Base-by-base conservation (phyloP, 192 early-diverging fungal genomes). In the Umbelopsis vinacea region DNA sequence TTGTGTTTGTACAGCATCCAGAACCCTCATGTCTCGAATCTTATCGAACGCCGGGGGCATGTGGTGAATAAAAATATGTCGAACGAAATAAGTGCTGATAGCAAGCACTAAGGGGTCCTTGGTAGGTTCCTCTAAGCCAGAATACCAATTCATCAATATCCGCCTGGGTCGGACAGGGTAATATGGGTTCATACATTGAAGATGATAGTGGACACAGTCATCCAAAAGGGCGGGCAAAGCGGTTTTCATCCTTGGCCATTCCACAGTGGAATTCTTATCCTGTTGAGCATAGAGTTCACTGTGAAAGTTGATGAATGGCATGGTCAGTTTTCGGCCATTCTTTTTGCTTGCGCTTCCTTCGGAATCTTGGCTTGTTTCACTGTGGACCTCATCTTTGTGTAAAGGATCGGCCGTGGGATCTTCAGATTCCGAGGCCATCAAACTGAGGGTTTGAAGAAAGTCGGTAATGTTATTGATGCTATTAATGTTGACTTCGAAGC, bases 21-120 rank as follows among this genome's bases (percentile, higher is more conserved):
- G 29, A 4, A 75, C 53, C 19, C n/a, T 50, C 21, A 15, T 52
- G 23, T 75, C 68, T 24, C 55, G 24, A 17, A 70, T 24, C n/a
- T 75, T 52, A 12, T 69, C 23, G 12, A 75, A 35, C 6, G 48
- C 40, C 19, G 68, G 52, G 15, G 66, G 48, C 38, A 66, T 66
- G 23, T 75, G 74, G 26, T 75, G 74, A 35, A 75, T 75, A 47
- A 75, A 69, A 2, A 75, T 67, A 40, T 75, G 74, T 38, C 74
- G 67, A 22, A 75, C 69, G 50, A 48, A 75, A 52, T 70, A 75
- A 2, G 68, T 48, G 23, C 66, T 35, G 23, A 75, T 70, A 15
- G 68, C 46, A 7, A 75, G 47, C 7, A 69, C 74, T 19, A 75
- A 45, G 1, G 74, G 68, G 33, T 75, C 74, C 19, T 46, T 75